Evolutionary conservation across 345 rosid species (phyloP).

Genomic region (Eucalyptus guilfoylei): DNA sequence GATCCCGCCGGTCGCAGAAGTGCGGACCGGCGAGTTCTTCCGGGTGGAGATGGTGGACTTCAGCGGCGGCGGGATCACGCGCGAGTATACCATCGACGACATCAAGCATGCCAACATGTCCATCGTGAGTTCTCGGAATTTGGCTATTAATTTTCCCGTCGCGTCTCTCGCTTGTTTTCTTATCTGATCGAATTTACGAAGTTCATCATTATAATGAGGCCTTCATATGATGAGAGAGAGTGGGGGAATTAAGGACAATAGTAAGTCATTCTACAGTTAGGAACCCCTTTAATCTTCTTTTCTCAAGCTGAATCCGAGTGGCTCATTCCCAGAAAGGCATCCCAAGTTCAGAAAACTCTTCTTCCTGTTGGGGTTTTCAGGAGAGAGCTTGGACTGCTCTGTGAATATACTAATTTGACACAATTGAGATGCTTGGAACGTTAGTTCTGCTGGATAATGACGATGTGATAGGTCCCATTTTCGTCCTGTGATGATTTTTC

Average conservation of each 20-base stretch:
- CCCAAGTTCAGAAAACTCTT: background rate
- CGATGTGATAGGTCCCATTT: background rate
- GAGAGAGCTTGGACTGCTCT: background rate
- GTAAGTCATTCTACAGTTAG: background rate
- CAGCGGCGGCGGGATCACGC: constrained; percentile 30
- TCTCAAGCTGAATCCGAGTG: background rate
- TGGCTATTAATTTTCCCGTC: background rate
- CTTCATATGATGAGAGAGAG: background rate
- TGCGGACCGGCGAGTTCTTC: constrained; percentile 27
- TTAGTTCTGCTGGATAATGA: background rate
- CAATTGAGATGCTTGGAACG: background rate
- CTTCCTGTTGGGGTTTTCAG: background rate
- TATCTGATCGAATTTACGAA: background rate
- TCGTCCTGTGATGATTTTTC: background rate
- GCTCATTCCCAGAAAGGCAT: background rate
- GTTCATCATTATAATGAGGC: background rate
- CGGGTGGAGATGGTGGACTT: constrained; percentile 56
- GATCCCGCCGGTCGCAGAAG: constrained; percentile 41
- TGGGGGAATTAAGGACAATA: background rate
- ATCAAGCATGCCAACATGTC: constrained; percentile 34
- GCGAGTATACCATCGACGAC: constrained; percentile 21
- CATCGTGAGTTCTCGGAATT: constrained; percentile 7
- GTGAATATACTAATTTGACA: background rate
- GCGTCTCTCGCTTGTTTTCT: background rate
- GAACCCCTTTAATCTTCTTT: background rate